Percentiles rank a stretch among this genome's conserved stretches.
Evolutionary conservation across 345 rosid species (phyloP).

Genomic region (Mallotus nudiflorus): DNA sequence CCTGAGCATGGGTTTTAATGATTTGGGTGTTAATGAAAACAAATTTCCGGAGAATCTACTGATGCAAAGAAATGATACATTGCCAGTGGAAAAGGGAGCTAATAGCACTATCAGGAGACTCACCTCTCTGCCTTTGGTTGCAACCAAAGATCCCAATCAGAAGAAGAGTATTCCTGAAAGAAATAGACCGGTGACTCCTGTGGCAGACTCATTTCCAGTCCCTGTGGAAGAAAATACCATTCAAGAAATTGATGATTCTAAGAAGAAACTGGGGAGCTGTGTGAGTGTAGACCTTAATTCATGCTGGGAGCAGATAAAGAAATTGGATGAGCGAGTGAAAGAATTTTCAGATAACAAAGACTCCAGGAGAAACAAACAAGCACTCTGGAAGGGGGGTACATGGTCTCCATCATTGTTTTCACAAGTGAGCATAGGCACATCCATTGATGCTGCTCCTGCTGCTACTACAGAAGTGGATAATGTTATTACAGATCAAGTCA

Average conservation of each 20-base stretch:
- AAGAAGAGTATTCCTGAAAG: slow-evolving; percentile 22
- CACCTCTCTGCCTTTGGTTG: slow-evolving; percentile 38
- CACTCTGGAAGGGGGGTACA: slow-evolving; percentile 36
- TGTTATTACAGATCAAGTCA: slow-evolving; percentile 33
- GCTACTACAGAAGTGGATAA: slow-evolving; percentile 27
- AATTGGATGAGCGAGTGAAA: slow-evolving; percentile 49
- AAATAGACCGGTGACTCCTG: slow-evolving; percentile 16
- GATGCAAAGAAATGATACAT: slow-evolving; percentile 32
- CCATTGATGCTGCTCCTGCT: slow-evolving; percentile 30
- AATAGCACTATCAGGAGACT: slow-evolving; percentile 31
- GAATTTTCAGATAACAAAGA: slow-evolving; percentile 40
- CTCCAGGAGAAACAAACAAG: slow-evolving; percentile 22
- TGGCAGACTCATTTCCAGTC: slow-evolving; percentile 15
- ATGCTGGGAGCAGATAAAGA: slow-evolving; percentile 61
- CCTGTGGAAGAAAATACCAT: slow-evolving; percentile 24
- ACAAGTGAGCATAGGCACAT: slow-evolving; percentile 31
- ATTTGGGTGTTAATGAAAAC: slow-evolving; percentile 44
- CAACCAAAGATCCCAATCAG: slow-evolving; percentile 25
- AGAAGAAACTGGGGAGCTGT: slow-evolving; percentile 25
- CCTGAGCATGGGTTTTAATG: slow-evolving; percentile 65
- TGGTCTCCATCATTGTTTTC: slow-evolving; percentile 41
- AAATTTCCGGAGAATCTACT: slow-evolving; percentile 47
- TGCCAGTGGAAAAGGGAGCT: slow-evolving; percentile 25
- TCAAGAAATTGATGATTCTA: slow-evolving; percentile 32
- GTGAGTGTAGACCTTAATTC: slow-evolving; percentile 40